phyloP scores from a whole-genome alignment of 2,329 filamentous ascomycete species.

The Sporothrix inflata region DNA sequence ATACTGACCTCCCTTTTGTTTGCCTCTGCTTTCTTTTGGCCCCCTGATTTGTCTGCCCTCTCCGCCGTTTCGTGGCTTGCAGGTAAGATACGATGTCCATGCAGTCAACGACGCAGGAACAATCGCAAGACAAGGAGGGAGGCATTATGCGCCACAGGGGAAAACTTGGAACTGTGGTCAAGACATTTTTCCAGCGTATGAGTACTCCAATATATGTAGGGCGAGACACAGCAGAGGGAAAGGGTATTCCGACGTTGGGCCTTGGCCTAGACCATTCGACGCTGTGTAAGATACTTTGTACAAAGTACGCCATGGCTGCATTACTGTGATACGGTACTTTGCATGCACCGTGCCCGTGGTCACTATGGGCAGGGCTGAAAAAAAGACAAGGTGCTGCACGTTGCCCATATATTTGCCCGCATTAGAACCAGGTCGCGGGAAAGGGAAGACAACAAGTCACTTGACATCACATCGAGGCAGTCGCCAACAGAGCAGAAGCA shows the following conservation, averaged over 20 bases:
- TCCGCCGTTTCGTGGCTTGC: background rate
- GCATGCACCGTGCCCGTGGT: background rate
- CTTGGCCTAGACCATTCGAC: background rate
- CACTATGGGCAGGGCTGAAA: conserved; percentile 1
- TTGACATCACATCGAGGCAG: background rate
- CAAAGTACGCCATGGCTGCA: background rate
- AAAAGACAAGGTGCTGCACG: background rate
- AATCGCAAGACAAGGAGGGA: background rate
- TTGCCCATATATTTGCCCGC: background rate
- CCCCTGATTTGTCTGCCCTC: background rate
- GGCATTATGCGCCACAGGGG: background rate
- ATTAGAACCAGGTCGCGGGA: background rate
- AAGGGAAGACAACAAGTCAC: background rate
- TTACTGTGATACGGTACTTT: background rate
- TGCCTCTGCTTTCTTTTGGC: background rate
- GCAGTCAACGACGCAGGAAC: conserved; percentile 6
- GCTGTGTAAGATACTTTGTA: background rate
- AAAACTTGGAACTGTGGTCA: background rate
- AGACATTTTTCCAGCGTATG: background rate
- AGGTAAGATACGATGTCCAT: background rate
- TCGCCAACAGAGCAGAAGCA: background rate
- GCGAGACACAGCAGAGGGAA: background rate
- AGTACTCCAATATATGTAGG: background rate
- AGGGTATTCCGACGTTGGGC: background rate
- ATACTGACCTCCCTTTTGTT: background rate